A percentile compares a stretch with the other conserved stretches of the same genome.
Conservation (phyloP, 2,329 filamentous ascomycete genomes). For the Davidsoniella virescens region DNA sequence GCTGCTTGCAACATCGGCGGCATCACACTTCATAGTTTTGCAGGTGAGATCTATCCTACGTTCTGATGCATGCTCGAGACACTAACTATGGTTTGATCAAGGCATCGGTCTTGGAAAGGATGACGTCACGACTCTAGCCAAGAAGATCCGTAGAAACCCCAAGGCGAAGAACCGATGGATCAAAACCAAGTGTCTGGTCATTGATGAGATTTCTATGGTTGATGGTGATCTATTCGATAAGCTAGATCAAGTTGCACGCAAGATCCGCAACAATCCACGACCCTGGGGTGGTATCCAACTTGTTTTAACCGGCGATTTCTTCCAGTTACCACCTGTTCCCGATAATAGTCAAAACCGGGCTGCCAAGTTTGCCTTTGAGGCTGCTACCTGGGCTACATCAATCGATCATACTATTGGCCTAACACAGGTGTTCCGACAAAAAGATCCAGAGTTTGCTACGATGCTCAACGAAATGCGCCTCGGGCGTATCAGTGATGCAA, state of each 20-base stretch:
- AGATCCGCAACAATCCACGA: constrained; percentile 73
- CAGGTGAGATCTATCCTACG: constrained; percentile 33
- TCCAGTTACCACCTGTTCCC: constrained; percentile 87
- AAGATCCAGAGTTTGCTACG: constrained; percentile 68
- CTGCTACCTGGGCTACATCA: constrained; percentile 75
- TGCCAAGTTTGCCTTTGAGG: constrained; percentile 85
- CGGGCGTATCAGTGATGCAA: constrained; percentile 61
- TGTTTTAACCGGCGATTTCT: constrained; percentile 93
- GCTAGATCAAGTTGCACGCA: constrained; percentile 70
- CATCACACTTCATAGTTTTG: constrained; percentile 88
- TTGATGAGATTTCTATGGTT: constrained; percentile 98
- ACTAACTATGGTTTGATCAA: constrained; percentile 14
- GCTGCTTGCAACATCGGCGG: constrained; percentile 95
- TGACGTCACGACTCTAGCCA: constrained; percentile 59
- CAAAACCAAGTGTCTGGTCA: constrained; percentile 68
- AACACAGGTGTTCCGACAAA: constrained; percentile 92
- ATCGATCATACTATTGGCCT: constrained; percentile 93
- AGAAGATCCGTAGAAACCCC: constrained; percentile 75
- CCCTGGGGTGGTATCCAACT: constrained; percentile 94
- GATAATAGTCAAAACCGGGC: constrained; percentile 49
- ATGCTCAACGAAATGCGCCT: constrained; percentile 99
- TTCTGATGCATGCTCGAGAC: too few relatives aligned
- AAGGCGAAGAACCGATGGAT: constrained; percentile 86
- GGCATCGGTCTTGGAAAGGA: constrained; percentile 86
- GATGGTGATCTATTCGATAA: constrained; percentile 96